Evolutionary conservation across 352 stramenopile genomes (phyloP).

Genomic region (Hyaloperonospora arabidopsidis): DNA sequence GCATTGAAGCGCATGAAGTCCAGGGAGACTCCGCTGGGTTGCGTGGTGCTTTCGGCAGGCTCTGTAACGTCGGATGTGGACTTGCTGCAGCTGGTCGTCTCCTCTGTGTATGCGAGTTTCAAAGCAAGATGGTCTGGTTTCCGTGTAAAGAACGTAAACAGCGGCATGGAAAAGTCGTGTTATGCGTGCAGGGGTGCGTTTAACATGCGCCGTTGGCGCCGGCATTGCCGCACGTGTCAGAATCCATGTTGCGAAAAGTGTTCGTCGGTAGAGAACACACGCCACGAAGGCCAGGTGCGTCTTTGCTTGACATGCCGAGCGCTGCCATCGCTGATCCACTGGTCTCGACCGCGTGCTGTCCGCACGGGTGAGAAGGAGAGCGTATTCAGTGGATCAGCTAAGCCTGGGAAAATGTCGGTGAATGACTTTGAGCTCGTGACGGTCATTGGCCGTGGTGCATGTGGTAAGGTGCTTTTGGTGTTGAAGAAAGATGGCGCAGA

Average conservation of each 20-base stretch:
- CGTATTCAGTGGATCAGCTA: slow-evolving; percentile 53
- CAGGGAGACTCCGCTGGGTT: slow-evolving; percentile 47
- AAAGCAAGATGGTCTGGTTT: slow-evolving; percentile 68
- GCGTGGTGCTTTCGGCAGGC: slow-evolving; percentile 42
- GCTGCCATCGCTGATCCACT: slow-evolving; percentile 59
- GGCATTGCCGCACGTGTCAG: slow-evolving; percentile 64
- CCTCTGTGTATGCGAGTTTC: slow-evolving; percentile 60
- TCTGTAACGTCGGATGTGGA: slow-evolving; percentile 40
- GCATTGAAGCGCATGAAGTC: slow-evolving; percentile 49
- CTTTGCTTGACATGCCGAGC: slow-evolving; percentile 51
- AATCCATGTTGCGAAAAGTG: slow-evolving; percentile 64
- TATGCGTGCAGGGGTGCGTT: slow-evolving; percentile 61
- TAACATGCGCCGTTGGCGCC: slow-evolving; percentile 66
- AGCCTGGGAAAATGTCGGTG: slow-evolving; percentile 64
- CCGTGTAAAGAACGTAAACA: slow-evolving; percentile 64
- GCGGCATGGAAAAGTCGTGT: slow-evolving; percentile 57
- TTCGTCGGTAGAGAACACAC: slow-evolving; percentile 53
- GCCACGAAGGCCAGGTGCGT: slow-evolving; percentile 55
- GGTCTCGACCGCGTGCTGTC: slow-evolving; percentile 54
- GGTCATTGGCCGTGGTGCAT: slow-evolving; percentile 62
- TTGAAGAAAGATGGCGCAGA: slow-evolving; percentile 61
- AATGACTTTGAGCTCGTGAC: slow-evolving; percentile 73
- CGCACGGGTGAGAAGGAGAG: slow-evolving; percentile 64
- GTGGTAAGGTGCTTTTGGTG: slow-evolving; percentile 60
- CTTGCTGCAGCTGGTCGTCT: slow-evolving; percentile 41